Evolutionary conservation across 1,139 yeast genomes (phyloP), one percentile per base, ranked within the genome.

Genomic region (Magnusiomyces tetraspermus): DNA sequence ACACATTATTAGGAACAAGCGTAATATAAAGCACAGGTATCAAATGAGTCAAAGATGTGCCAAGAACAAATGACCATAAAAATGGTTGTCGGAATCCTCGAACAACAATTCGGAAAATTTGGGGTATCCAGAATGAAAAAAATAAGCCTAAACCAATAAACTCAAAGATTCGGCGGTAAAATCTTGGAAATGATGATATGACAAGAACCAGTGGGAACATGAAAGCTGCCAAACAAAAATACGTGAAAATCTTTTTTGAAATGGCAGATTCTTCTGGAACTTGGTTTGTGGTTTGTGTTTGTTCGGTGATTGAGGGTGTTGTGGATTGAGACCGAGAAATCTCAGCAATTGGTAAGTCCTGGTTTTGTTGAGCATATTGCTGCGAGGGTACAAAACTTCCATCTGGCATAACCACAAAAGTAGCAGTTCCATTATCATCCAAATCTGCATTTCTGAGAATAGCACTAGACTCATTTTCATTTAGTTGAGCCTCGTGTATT

Each of bases 81-180:
- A 85, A 81, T 3, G 89, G 78, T 41, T 73, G 72, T 52, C 83
- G 71, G 23, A 51, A 54, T 26, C 92, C 92, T 54, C 87, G 76
- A 22, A 85, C 68, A 3, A 85, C 82, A 63, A 88, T 87, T 60
- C 96, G 75, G 57, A 82, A 79, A 50, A 88, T 83, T 66, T 90
- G 98, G 0, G 97, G 97, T n/a, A 85, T 60, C 97, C 97, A 90
- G 60, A 79, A 81, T 0, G 95, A 85, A 64, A 82, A 85, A 33
- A 83, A 63, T 1, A 74, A 53, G 1, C 81, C 57, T 3, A 83
- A 64, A 0, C 78, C 70, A 1, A 76, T 53, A 55, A 77, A 80
- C 63, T 88, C 96, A 63, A 82, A 79, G 2, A 72, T 61, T 23
- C 67, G 67, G 53, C 96, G 72, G 47, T 78, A 69, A 15, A 67